Conservation (phyloP, 352 stramenopile species). For the Globisporangium radiosum region DNA sequence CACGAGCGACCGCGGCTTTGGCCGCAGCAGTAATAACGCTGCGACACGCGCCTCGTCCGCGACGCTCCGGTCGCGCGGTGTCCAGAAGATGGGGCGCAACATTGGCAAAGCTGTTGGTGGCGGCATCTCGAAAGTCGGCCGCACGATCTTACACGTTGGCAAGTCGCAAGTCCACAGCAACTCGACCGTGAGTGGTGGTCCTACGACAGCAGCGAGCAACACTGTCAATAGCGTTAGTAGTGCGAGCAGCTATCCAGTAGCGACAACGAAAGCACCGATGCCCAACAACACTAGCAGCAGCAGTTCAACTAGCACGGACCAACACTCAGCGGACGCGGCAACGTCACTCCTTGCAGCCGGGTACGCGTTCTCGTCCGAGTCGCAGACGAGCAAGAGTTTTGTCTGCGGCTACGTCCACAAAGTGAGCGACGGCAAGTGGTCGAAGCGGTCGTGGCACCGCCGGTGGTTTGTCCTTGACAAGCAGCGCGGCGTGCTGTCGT, state of each 20-base stretch:
- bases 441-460: constrained; percentile 77
- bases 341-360: constrained; percentile 34
- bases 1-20: constrained; percentile 11
- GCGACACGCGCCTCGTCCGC: constrained; percentile 5
- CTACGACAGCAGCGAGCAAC: constrained; percentile 2
- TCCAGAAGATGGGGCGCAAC: constrained; percentile 73
- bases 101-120: constrained; percentile 73
- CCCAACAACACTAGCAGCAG: neutral
- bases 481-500: constrained; percentile 66
- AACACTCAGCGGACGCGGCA: constrained; percentile 1
- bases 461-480: constrained; percentile 82
- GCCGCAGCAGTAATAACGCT: neutral
- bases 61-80: constrained; percentile 30
- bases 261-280: neutral
- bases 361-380: constrained; percentile 71
- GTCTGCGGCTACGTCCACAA: constrained; percentile 83
- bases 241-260: no score
- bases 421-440: constrained; percentile 82
- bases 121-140: constrained; percentile 71
- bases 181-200: neutral
- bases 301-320: constrained; percentile 3
- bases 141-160: constrained; percentile 68
- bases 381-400: constrained; percentile 72
- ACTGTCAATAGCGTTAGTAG: no score
- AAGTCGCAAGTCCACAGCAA: constrained; percentile 33